Evolutionary conservation across 2,329 filamentous ascomycete genomes (phyloP).

Genomic region (Xylaria polymorpha): DNA sequence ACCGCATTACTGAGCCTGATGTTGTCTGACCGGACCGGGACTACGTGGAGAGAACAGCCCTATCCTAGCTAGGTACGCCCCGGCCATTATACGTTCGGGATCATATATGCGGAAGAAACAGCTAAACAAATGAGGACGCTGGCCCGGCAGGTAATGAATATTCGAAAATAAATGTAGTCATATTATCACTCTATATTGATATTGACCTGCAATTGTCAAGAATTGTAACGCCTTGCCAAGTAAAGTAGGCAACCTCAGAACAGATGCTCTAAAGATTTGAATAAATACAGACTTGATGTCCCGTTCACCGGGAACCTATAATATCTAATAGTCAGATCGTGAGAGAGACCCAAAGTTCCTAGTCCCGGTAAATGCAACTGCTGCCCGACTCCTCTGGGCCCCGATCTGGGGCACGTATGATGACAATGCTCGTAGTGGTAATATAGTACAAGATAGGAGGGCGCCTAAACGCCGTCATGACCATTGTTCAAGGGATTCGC

Average conservation of each 20-base stretch:
- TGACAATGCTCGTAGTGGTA: conserved; percentile 7
- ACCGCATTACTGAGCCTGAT: neutral
- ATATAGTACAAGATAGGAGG: conserved; percentile 15
- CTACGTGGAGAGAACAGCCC: neutral
- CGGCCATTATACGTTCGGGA: neutral
- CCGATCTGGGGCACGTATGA: neutral
- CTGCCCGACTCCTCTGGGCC: neutral
- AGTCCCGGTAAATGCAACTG: conserved; percentile 15
- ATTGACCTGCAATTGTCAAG: no score
- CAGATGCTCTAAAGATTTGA: neutral
- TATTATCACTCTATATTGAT: conserved; percentile 4
- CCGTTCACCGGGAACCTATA: neutral
- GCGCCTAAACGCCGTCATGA: conserved; percentile 3
- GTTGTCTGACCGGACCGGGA: neutral
- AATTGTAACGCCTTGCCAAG: neutral
- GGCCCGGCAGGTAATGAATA: no score
- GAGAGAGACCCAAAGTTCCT: neutral
- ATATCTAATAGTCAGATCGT: neutral
- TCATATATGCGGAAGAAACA: neutral
- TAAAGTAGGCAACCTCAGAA: neutral
- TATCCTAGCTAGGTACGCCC: neutral
- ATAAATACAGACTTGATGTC: conserved; percentile 4
- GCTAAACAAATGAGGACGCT: neutral
- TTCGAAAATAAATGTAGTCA: neutral
- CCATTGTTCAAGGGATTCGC: neutral